Evolutionary conservation across 371 early-diverging fungal genomes (phyloP), one percentile per base, ranked within the genome.

Genomic region (Mortierella sp.): DNA sequence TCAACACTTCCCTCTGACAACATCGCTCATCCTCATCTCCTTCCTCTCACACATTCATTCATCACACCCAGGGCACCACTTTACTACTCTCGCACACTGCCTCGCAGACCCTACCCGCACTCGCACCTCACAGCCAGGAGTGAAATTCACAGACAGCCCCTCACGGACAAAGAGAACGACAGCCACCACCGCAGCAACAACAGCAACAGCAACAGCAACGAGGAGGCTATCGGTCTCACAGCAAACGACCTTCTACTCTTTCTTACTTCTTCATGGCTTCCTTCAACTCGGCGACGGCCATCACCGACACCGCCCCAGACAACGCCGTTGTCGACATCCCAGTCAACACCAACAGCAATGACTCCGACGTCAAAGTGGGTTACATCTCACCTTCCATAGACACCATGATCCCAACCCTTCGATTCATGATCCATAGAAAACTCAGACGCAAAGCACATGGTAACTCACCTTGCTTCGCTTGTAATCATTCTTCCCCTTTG

Each of bases 381-480:
- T 63, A 35, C 63, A 14, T 63, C 18, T 35, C 63, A 35, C 81
- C 81, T 1, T 54, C 75, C 48, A 78, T 84, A 55, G 82, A 79
- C 71, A 68, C 85, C 3, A 54, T 84, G 54, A 81, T 84, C 32
- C 82, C 82, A 24, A 84, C 85, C 1, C 78, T 84, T 16, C 81
- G 85, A 18, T 81, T 78, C 79, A 84, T 84, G 85, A 74, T 76
- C 55, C 85, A 84, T 56, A 71, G 85, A 24, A 81, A 81, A 43
- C 65, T 84, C 21, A 60, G 82, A 14, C 75, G 85, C 18, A 81
- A 71, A 21, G 85, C 85, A 1, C 85, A 84, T 74, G 85, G 85
- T 78, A 84, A 32, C 18, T 29, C 27, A 71, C 11, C 38, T 73
- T 70, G 6, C 35, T 44, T n/a, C 38, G 16, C 32, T 41, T 56